Percentiles rank a stretch among this genome's conserved stretches.
Evolutionary conservation across 1,139 yeast genomes (phyloP).

Genomic region (Suhomyces bolitotheri): DNA sequence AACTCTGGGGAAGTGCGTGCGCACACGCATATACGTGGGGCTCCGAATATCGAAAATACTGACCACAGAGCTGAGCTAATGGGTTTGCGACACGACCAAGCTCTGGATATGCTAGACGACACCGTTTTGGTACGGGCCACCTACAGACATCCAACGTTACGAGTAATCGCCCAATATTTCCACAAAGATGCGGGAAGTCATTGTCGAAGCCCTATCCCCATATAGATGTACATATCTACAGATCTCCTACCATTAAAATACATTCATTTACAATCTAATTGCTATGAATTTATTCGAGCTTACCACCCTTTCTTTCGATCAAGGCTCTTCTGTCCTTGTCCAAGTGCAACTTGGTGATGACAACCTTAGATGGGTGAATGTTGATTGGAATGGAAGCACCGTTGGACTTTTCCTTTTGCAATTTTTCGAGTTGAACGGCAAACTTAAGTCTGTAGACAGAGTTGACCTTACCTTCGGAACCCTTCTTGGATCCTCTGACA

Average conservation of each 20-base stretch:
- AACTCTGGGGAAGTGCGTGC: no score
- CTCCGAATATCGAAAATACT: no score
- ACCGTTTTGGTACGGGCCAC: no score
- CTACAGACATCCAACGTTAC: no score
- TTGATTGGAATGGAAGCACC: constrained; percentile 98
- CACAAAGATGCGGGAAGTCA: no score
- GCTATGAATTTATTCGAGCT: constrained; percentile 28
- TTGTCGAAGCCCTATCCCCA: no score
- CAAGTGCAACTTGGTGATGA: constrained; percentile 96
- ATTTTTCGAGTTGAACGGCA: constrained; percentile 95
- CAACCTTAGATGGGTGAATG: constrained; percentile 98
- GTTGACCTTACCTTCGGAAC: constrained; percentile 97
- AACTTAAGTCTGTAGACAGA: constrained; percentile 99
- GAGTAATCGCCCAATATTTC: no score
- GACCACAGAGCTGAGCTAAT: no score
- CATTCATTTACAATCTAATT: constrained; percentile 23
- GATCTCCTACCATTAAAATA: constrained; percentile 12
- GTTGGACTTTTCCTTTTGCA: constrained; percentile 96
- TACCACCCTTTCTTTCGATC: constrained; percentile 90
- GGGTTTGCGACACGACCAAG: no score
- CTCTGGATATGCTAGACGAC: no score
- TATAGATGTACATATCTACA: neutral
- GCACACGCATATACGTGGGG: no score
- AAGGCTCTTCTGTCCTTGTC: constrained; percentile 99
- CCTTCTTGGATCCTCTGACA: constrained; percentile 99